Base-by-base conservation (phyloP, 441 rosid species). In the Adansonia gregorii region DNA sequence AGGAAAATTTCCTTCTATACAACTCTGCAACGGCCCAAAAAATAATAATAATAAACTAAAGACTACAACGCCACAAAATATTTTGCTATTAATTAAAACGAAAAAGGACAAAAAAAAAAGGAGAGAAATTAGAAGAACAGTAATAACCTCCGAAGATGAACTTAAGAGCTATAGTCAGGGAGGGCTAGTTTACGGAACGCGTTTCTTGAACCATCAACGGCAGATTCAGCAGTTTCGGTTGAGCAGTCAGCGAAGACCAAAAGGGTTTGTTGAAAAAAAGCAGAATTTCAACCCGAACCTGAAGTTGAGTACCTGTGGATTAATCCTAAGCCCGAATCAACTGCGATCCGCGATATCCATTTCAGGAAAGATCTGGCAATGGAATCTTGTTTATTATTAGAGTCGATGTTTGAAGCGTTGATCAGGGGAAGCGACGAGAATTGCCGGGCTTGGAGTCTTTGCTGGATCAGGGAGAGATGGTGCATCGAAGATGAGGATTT, bases 1-100 rank as follows among this genome's bases (percentile, higher is more conserved):
- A 95, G 90, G 94, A 95, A 77, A 95, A 79, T 81, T 84, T 95
- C 81, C 95, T 90, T 86, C 99, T 89, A 82, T 63, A 90, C 35
- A 88, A 88, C 69, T 94, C 99, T 95, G 88, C 72, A 79, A 76
- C 71, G 15, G 20, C 20, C 20, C 20, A 48, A 14, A 22, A 8
- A n/a, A 39, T 15, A 27, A 60, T 14, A 11, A 12, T 20, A 46
- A 19, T 3, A 60, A 11, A 1, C 39, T 27, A 12, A 73, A 10
- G 39, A 3, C 5, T 20, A 75, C 31, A 15, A 8, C 11, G 31
- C 49, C 11, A 2, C 1, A 43, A 17, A 35, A 48, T 6, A 69
- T 17, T 7, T 10, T 8, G 9, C 72, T 24, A 46, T 71, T 35
- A 20, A 68, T 59, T 65, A 27, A 31, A 31, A 27, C 39, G 39